phyloP scores from a whole-genome alignment of 2,329 filamentous ascomycete genomes.

The Claviceps pusilla region DNA sequence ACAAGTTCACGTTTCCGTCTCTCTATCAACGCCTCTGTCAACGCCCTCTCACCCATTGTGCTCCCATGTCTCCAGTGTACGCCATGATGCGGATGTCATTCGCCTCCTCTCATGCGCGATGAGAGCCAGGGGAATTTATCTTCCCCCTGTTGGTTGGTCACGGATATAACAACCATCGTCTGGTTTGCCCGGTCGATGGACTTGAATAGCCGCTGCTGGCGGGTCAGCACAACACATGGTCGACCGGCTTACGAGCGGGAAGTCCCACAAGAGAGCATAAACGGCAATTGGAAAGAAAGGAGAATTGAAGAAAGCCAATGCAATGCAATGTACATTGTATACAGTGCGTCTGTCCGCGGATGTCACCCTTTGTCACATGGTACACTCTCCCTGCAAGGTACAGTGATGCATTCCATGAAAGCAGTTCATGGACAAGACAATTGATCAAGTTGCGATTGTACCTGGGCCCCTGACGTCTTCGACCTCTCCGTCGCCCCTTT shows the following conservation, averaged over 20 bases:
- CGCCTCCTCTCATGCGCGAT: neutral
- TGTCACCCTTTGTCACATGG: neutral
- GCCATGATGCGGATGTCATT: neutral
- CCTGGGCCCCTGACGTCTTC: neutral
- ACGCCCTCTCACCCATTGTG: neutral
- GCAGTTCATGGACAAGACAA: neutral
- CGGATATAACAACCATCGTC: neutral
- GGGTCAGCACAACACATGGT: neutral
- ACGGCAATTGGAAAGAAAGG: neutral
- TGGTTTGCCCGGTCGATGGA: neutral
- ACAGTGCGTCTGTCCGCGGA: neutral
- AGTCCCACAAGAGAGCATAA: neutral
- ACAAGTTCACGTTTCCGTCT: conserved; percentile 1
- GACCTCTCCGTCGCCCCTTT: neutral
- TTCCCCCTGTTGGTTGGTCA: neutral
- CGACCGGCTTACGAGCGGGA: neutral
- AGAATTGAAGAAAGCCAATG: neutral
- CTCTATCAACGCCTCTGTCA: no score
- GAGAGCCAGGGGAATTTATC: neutral
- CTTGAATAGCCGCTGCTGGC: neutral
- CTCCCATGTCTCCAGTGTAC: neutral
- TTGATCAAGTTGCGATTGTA: neutral
- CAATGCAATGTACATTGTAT: neutral
- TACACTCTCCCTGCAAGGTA: neutral
- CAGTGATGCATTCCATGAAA: neutral